Evolutionary conservation across 495 filamentous ascomycete genomes (phyloP).

Genomic region (Trichoderma orchidacearum): DNA sequence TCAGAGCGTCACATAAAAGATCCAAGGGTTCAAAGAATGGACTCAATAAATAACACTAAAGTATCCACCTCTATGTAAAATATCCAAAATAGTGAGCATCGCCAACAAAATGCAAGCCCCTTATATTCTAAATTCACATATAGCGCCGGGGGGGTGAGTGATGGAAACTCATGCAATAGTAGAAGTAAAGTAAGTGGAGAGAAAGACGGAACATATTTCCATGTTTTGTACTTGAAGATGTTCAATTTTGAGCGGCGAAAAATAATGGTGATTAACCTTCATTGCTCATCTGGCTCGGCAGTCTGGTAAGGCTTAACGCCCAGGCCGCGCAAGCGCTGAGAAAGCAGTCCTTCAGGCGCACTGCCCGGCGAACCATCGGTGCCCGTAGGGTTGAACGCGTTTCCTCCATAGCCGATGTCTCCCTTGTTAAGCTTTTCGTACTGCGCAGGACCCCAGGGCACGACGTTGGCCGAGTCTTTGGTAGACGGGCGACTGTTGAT

Average conservation of each 20-base stretch:
- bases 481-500: constrained; percentile 11
- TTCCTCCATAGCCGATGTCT: constrained; percentile 53
- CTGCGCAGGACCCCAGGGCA: constrained; percentile 11
- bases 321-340: constrained; percentile 27
- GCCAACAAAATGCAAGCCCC: no score
- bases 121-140: no score
- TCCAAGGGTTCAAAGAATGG: no score
- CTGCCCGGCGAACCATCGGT: background rate
- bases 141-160: no score
- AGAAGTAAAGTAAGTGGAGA: no score
- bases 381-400: constrained; percentile 25
- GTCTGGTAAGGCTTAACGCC: constrained; percentile 11
- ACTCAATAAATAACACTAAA: no score
- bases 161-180: no score
- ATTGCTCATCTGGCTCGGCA: background rate
- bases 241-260: background rate
- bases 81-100: no score
- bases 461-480: constrained; percentile 5
- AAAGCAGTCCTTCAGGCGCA: constrained; percentile 23
- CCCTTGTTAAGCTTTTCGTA: constrained; percentile 58
- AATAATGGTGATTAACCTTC: background rate
- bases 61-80: no score
- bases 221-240: background rate
- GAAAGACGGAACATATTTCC: no score
- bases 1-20: no score